Evolutionary conservation across 169 alveolate species (phyloP), one percentile per base, ranked within the genome.

Genomic region (Cryptosporidium sp.): DNA sequence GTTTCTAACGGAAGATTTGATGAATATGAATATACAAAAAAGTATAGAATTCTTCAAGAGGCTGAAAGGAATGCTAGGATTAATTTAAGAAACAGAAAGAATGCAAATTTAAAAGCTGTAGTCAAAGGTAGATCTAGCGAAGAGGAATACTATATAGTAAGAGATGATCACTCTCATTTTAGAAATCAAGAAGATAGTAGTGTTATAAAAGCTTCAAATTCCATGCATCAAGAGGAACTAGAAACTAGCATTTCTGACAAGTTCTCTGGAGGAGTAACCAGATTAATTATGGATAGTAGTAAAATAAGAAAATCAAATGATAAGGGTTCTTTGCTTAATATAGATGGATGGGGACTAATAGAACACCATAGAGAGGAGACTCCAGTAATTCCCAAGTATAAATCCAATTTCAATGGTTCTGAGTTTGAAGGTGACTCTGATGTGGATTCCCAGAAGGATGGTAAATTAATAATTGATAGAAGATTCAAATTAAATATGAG

Each of bases 301-400:
- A 23, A 12, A 37, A 71, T 43, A 45, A 5, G 23, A 21, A 8
- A 12, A 18, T 4, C n/a, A 1, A 52, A 58, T 39, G 37, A 43
- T 37, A 35, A 68, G 12, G 1, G 6, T 21, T 16, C 48, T 6
- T 7, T 33, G 29, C 14, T 68, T 31, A 10, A 9, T 31, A 68
- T 74, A 37, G 73, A 74, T 39, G 86, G 86, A 4, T 74, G 86
- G 86, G 86, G 86, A 39, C 35, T 74, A 58, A 74, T 74, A 35
- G 55, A 39, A 74, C 71, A 52, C 35, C 43, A 74, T 58, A 23
- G 0, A 14, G 73, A 74, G 21, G 10, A 37, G 10, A 43, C 29
- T 2, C 31, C n/a, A 33, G 37, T 23, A 68, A 33, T 3, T 16
- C 21, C 55, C 21, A 48, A 48, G 1, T 48, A 48, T 48, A 48